Base-by-base conservation (phyloP, 1,139 yeast species). In the Wickerhamomyces sp. region DNA sequence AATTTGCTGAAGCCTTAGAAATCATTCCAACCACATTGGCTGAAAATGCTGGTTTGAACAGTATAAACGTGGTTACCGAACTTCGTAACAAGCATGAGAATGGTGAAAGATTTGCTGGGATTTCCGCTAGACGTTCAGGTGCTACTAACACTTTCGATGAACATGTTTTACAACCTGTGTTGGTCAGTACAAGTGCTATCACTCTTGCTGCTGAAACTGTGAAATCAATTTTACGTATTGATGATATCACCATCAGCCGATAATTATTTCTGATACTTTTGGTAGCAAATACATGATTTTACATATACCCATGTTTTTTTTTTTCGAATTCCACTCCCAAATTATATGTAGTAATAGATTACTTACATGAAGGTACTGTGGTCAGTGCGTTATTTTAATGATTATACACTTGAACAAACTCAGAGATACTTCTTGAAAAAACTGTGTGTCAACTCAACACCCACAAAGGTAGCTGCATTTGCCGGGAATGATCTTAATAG, bases 1-100 rank as follows among this genome's bases (percentile, higher is more conserved):
- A 89, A 62, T 91, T 87, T 65, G 96, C 98, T 16, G 79, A 83
- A 54, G 97, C 98, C 3, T 70, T 91, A 50, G 98, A 91, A 62
- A 91, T 91, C 28, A 87, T 91, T 45, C 98, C 98, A 46, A 87
- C 96, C 4, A 93, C 98, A 3, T 71, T 91, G 47, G 97, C 99
- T 9, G 98, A 93, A 64, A 93, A 91, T 58, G 97, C 98, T 13
- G 99, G 99, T 40, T 68, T 91, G 58, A 88, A 91, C 60, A 88
- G 96, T 46, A 87, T 93, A 52, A 85, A 86, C 49, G 94, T 93
- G 32, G 95, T 91, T 27, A 91, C 98, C 14, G 98, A 93, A 47
- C 72, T 91, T 51, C 83, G 96, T 60, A 83, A 85, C 57, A 80
- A 83, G 61, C 98, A 93, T 59, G 96, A 84, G 55, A 72, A 72